Evolutionary conservation across 768 basidiomycete genomes (phyloP).

Genomic region (Boletus patriciae): DNA sequence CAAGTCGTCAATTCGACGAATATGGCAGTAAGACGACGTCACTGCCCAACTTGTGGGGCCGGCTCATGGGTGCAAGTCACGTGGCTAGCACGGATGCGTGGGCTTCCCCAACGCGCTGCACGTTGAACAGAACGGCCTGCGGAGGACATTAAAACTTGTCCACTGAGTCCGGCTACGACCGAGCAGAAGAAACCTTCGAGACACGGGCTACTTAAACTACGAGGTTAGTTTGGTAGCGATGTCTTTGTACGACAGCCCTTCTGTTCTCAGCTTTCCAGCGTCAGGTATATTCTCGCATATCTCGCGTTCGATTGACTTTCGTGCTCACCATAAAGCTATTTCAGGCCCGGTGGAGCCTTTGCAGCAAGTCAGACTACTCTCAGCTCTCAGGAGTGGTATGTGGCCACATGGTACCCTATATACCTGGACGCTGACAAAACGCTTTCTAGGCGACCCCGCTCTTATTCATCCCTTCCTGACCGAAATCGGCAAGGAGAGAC

Average conservation of each 20-base stretch:
- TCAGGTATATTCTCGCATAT: slow-evolving; percentile 10
- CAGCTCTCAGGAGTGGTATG: slow-evolving; percentile 62
- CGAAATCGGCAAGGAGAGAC: slow-evolving; percentile 68
- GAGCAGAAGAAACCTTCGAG: background rate
- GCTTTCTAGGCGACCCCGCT: slow-evolving; percentile 63
- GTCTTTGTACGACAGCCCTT: slow-evolving; percentile 19
- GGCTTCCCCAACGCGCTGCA: background rate
- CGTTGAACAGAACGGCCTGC: slow-evolving; percentile 9
- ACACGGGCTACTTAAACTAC: background rate
- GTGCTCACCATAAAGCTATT: slow-evolving; percentile 6
- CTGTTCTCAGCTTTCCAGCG: slow-evolving; percentile 19
- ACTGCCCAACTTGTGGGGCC: too few species aligned
- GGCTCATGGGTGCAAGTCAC: slow-evolving; percentile 7
- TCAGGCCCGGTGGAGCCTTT: slow-evolving; percentile 43
- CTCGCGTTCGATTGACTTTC: background rate
- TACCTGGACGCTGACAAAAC: background rate
- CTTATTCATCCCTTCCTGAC: slow-evolving; percentile 80
- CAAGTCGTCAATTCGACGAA: background rate
- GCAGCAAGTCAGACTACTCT: slow-evolving; percentile 63
- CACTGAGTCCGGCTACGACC: background rate
- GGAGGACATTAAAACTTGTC: background rate
- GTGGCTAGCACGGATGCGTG: slow-evolving; percentile 9
- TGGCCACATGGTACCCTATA: background rate
- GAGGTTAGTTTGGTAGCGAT: slow-evolving; percentile 10
- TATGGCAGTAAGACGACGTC: background rate